Evolutionary conservation across 106 monocot species (phyloP), one percentile per base, ranked within the genome.

Genomic region (Apostasia ramifera): DNA sequence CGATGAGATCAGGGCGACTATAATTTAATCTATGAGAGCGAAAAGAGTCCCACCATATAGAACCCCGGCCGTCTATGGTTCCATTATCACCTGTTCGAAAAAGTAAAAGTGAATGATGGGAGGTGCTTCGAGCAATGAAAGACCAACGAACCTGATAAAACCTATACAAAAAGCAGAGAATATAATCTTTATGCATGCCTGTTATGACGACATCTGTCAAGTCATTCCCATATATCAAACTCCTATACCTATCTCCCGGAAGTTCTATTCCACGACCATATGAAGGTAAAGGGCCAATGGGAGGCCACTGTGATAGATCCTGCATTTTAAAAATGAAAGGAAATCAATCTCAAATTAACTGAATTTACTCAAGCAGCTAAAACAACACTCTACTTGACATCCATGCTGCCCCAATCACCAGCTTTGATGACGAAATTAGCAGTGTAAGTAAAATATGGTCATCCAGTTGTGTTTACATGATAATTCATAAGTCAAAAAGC

Each of bases 191-290:
- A 14, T 50, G 57, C 59, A 42, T 95, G 67, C 88, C 95, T 68
- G 95, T 95, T 60, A 95, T 91, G 8, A 88, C 81, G 4, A 91
- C 86, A 79, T 95, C 88, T 1, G 78, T 91, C 61, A 95, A 76
- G 55, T 84, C 86, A 42, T 84, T 63, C 42, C 84, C 95, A 74
- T 80, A 84, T 70, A 95, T 95, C 71, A 95, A 80, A 62, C 95
- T 91, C 4, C 79, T 75, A 61, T 95, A 78, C 10, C 88, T 84
- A 64, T 73, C 69, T 26, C 86, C 82, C 0, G 84, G 81, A 71
- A 79, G 67, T 8, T 92, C 89, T 63, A 77, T 44, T 53, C 92
- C 91, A 73, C 71, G 78, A 43, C 88, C 91, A 45, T 95, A 91
- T 10, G 95, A 95, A 13, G 88, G 91, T 62, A 95, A 84, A 11